A percentile compares a stretch with the other conserved stretches of the same genome.
Conservation (phyloP, 805 yeast species). For the Candida palmyrensis region DNA sequence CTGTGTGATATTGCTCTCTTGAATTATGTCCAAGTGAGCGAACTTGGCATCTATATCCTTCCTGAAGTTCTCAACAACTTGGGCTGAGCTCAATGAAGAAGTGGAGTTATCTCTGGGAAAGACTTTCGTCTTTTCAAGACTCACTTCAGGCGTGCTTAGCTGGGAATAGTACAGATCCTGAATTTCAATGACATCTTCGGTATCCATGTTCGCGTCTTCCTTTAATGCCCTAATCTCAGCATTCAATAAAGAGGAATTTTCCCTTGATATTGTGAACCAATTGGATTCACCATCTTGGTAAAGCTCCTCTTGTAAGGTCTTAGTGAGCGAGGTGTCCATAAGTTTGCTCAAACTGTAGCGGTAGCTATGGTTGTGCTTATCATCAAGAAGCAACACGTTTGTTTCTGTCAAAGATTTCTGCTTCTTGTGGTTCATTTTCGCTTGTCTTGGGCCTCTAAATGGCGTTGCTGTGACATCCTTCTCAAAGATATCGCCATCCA, state of each 20-base stretch:
- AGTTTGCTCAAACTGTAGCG: constrained; percentile 2
- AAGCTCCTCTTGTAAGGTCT: constrained; percentile 3
- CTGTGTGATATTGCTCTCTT: not conserved
- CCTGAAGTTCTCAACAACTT: constrained; percentile 23
- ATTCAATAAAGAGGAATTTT: constrained; percentile 17
- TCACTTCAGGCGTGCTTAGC: not conserved
- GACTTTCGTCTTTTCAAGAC: constrained; percentile 1
- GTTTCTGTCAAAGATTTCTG: constrained; percentile 3
- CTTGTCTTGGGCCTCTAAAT: constrained; percentile 1
- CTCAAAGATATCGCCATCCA: no score
- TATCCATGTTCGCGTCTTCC: constrained; percentile 12
- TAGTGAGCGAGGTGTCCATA: constrained; percentile 2
- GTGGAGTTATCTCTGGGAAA: constrained; percentile 14
- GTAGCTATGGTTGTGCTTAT: constrained; percentile 4
- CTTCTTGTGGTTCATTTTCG: not conserved
- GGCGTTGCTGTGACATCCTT: constrained; percentile 3
- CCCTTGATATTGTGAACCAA: constrained; percentile 21
- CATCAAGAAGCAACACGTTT: constrained; percentile 3
- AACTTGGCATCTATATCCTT: constrained; percentile 19
- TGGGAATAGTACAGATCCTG: no score
- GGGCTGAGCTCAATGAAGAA: constrained; percentile 22
- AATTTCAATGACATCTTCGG: constrained; percentile 6
- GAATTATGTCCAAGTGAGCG: constrained; percentile 1
- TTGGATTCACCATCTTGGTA: constrained; percentile 18
- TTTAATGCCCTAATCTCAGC: constrained; percentile 18